Evolutionary conservation across 495 filamentous ascomycete genomes (phyloP).

Genomic region (Xylaria acuta): DNA sequence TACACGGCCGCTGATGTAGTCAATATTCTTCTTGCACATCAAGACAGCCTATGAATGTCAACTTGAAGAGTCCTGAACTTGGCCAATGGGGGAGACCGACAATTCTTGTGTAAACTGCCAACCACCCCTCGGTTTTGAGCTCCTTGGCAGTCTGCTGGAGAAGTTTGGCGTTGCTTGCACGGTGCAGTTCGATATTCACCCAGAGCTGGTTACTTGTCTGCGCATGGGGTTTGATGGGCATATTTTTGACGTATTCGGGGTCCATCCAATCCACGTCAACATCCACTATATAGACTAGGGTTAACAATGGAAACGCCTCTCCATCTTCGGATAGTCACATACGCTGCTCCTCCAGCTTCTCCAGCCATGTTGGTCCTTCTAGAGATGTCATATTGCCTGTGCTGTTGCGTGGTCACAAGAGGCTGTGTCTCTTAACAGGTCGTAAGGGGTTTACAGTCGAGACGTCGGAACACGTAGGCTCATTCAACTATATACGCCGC

Average conservation of each 20-base stretch:
- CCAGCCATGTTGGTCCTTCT: conserved; percentile 32
- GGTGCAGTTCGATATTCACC: conserved; percentile 48
- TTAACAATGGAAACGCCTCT: conserved; percentile 13
- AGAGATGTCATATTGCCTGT: conserved; percentile 6
- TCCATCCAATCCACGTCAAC: conserved; percentile 55
- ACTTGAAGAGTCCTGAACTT: neutral
- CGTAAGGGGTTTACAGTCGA: neutral
- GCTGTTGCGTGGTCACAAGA: neutral
- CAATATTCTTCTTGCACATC: conserved; percentile 51
- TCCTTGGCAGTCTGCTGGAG: conserved; percentile 43
- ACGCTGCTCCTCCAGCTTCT: conserved; percentile 39
- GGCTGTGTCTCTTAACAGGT: neutral
- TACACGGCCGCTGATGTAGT: conserved; percentile 48
- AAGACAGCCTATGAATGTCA: conserved; percentile 42
- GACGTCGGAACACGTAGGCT: neutral
- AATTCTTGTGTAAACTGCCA: conserved; percentile 49
- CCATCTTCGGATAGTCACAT: neutral
- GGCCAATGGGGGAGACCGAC: conserved; percentile 3
- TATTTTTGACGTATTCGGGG: conserved; percentile 48
- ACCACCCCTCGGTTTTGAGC: conserved; percentile 49
- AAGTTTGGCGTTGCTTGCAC: conserved; percentile 45
- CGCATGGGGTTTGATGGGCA: conserved; percentile 52
- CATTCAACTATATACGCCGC: neutral
- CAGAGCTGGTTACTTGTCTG: conserved; percentile 54
- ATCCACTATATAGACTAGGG: conserved; percentile 28